These are phyloP conservation scores for Globisporangium cystogenes DNA, from an alignment of 352 stramenopile genomes.

Conservation along the genomic window DNA sequence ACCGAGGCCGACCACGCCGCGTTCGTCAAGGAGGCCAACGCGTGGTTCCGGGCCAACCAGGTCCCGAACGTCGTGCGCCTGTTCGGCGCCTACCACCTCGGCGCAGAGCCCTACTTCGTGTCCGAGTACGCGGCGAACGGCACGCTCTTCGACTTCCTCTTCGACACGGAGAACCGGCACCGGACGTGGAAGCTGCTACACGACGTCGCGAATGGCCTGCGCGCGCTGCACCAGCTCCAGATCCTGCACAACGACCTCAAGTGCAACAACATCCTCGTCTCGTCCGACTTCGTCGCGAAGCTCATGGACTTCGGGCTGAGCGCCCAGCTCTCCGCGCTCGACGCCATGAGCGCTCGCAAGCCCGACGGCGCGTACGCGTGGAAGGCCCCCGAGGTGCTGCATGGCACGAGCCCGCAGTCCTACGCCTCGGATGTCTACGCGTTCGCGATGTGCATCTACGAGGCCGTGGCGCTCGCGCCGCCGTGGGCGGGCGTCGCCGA, in stretches of 20 bases:
- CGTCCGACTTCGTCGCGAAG: neutral
- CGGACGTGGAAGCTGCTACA: neutral
- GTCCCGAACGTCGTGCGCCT: neutral
- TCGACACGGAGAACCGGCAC: neutral
- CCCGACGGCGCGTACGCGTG: neutral
- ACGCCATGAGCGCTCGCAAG: neutral
- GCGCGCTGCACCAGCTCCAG: neutral
- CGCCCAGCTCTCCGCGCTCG: neutral
- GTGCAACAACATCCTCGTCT: slow-evolving; percentile 1
- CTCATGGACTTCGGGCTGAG: neutral
- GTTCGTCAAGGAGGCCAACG: neutral
- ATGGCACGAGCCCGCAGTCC: no score
- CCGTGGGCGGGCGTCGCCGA: neutral
- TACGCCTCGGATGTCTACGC: slow-evolving; percentile 7
- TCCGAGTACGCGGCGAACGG: neutral
- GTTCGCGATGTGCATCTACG: slow-evolving; percentile 4
- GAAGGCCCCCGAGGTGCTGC: no score
- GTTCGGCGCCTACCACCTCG: neutral
- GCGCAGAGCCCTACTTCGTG: neutral
- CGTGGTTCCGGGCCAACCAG: neutral
- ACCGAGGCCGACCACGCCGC: neutral
- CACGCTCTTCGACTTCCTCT: neutral
- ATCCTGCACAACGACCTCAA: slow-evolving; percentile 1
- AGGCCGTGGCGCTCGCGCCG: neutral
- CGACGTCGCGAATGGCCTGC: neutral